Percentiles rank a stretch among this genome's conserved stretches.
These are phyloP conservation scores for Suhomyces faveliae DNA, from an alignment of 805 yeast genomes.

Conservation along the genomic window DNA sequence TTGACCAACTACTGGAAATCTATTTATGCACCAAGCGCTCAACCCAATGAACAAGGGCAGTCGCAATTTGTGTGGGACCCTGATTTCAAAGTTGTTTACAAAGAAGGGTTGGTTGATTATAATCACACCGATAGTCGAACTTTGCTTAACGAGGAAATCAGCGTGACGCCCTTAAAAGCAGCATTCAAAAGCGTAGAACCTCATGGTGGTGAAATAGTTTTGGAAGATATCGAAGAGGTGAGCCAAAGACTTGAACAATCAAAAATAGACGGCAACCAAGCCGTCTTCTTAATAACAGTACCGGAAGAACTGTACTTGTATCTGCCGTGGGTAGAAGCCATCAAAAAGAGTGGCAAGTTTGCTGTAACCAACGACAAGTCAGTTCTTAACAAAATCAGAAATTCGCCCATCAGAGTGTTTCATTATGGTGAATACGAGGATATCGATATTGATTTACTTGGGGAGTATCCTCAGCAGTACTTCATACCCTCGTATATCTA, in stretches of 20 bases:
- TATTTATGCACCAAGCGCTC: conserved; percentile 42
- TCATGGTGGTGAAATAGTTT: conserved; percentile 55
- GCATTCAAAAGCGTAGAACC: conserved; percentile 57
- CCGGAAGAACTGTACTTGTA: conserved; percentile 40
- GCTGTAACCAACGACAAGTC: conserved; percentile 24
- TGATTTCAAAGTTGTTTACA: conserved; percentile 66
- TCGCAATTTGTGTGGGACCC: conserved; percentile 80
- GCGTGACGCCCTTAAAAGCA: conserved; percentile 60
- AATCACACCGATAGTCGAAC: conserved; percentile 69
- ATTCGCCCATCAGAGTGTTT: conserved; percentile 41
- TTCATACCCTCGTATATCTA: conserved; percentile 78
- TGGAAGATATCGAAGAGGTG: conserved; percentile 22
- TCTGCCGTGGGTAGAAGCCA: conserved; percentile 41
- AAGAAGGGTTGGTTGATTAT: conserved; percentile 40
- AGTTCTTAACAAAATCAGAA: conserved; percentile 15
- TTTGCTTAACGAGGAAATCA: conserved; percentile 59
- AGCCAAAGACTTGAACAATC: background rate
- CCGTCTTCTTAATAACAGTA: conserved; percentile 35
- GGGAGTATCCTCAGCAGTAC: conserved; percentile 46
- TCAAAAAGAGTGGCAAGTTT: conserved; percentile 16
- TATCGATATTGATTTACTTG: conserved; percentile 67
- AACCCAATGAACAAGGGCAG: conserved; percentile 23
- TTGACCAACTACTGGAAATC: conserved; percentile 79
- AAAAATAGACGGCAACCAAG: background rate
- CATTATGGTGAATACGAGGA: conserved; percentile 93